phyloP scores from a whole-genome alignment of 2,329 filamentous ascomycete species.

The Orbilia ellipsospora region DNA sequence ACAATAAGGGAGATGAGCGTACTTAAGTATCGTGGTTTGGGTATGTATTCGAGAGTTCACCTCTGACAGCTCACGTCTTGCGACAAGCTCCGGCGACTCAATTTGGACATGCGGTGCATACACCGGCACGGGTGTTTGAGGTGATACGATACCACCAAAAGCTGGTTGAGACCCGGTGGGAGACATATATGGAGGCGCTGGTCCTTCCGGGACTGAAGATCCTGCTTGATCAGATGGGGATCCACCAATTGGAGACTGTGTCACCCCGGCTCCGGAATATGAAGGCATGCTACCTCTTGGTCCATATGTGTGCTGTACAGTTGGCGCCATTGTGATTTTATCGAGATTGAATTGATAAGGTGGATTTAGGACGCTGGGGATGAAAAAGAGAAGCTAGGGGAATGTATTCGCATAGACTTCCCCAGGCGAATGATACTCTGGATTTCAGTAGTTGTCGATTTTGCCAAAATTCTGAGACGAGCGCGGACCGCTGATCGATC shows the following conservation, averaged over 20 bases:
- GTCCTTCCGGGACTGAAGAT: neutral
- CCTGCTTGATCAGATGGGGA: neutral
- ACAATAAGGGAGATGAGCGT: neutral
- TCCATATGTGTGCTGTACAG: slow-evolving; percentile 12
- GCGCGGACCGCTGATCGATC: slow-evolving; percentile 1
- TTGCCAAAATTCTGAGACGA: neutral
- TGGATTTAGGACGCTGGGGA: neutral
- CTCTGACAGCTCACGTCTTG: slow-evolving; percentile 4
- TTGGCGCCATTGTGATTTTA: neutral
- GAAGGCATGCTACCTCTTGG: neutral
- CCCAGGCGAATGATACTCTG: neutral
- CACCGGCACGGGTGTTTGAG: slow-evolving; percentile 29
- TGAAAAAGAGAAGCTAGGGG: neutral
- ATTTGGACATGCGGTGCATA: slow-evolving; percentile 12
- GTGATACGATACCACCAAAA: neutral
- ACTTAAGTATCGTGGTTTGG: slow-evolving; percentile 6
- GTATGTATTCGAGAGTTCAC: neutral
- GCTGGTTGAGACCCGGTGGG: neutral
- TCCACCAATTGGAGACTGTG: neutral
- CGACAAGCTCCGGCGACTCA: slow-evolving; percentile 32
- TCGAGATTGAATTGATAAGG: neutral
- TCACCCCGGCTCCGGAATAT: neutral
- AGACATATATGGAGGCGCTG: slow-evolving; percentile 5
- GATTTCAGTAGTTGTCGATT: neutral
- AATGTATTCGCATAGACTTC: neutral